Conservation (phyloP, 2,329 filamentous ascomycete species). For the Neonectria neomacrospora region DNA sequence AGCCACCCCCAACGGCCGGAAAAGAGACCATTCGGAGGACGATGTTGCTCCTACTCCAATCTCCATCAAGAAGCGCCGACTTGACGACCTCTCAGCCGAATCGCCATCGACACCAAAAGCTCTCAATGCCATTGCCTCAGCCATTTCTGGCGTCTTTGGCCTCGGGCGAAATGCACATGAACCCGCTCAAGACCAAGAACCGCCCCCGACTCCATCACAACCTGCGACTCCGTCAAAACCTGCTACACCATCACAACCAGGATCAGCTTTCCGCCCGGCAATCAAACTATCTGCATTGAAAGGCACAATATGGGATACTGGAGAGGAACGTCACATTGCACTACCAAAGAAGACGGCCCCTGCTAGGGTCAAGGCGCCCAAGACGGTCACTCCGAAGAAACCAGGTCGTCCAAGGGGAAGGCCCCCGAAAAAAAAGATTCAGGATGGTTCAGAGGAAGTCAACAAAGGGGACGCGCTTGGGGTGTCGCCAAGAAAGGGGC, state of each 20-base stretch:
- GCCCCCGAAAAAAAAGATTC: slow-evolving; percentile 38
- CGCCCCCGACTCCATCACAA: slow-evolving; percentile 26
- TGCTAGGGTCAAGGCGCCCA: slow-evolving; percentile 27
- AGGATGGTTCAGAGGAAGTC: slow-evolving; percentile 23
- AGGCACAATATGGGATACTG: slow-evolving; percentile 54
- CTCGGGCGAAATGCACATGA: slow-evolving; percentile 34
- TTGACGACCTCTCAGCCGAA: slow-evolving; percentile 43
- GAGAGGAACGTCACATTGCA: slow-evolving; percentile 34
- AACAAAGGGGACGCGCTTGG: slow-evolving; percentile 14
- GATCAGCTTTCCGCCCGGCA: slow-evolving; percentile 45
- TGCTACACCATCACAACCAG: slow-evolving; percentile 10
- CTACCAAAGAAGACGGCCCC: slow-evolving; percentile 39
- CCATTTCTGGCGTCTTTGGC: slow-evolving; percentile 45
- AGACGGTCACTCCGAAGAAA: slow-evolving; percentile 37
- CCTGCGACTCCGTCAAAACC: slow-evolving; percentile 20
- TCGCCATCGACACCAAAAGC: slow-evolving; percentile 47
- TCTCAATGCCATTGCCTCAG: slow-evolving; percentile 47
- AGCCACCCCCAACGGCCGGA: slow-evolving; percentile 38
- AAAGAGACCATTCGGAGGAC: slow-evolving; percentile 39
- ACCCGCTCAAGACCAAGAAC: slow-evolving; percentile 14
- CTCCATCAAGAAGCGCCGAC: slow-evolving; percentile 47
- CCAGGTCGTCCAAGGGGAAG: slow-evolving; percentile 34
- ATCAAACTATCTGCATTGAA: slow-evolving; percentile 52
- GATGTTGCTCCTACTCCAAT: slow-evolving; percentile 43
- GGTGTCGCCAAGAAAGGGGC: slow-evolving; percentile 28